Conservation (phyloP, 176 grass and related monocot genomes). For the Themeda triandra region DNA sequence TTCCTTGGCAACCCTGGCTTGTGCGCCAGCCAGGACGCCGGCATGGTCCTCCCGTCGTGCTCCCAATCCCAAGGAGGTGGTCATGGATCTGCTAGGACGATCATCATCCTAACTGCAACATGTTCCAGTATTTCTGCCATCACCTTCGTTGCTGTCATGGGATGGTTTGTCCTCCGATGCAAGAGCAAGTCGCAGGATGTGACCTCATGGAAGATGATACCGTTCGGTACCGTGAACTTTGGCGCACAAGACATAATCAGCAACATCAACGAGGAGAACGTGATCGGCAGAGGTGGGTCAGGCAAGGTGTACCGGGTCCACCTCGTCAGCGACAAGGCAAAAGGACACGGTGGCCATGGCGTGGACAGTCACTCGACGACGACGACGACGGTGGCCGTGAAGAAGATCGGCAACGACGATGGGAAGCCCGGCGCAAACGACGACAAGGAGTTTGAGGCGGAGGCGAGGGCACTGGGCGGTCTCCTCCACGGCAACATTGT, state of each 20-base stretch:
- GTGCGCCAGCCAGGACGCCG: no score
- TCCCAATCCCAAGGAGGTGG: no score
- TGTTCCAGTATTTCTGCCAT: no score
- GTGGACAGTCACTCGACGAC: no score
- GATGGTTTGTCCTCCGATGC: no score
- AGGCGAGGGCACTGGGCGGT: constrained; percentile 55
- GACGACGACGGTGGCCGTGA: constrained; percentile 42
- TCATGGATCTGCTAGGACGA: no score
- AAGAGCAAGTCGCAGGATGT: no score
- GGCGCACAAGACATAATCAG: constrained; percentile 20
- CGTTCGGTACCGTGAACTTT: constrained; percentile 49
- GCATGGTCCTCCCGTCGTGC: no score
- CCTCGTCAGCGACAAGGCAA: not conserved
- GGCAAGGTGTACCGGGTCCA: constrained; percentile 54
- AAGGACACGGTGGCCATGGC: no score
- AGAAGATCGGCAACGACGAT: constrained; percentile 51
- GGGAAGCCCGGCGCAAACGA: constrained; percentile 17
- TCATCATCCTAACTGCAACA: no score
- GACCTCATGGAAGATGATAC: constrained; percentile 55
- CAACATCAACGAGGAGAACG: constrained; percentile 46
- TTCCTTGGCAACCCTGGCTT: no score
- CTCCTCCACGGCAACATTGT: constrained; percentile 61
- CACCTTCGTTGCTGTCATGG: no score
- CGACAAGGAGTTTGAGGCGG: constrained; percentile 58
- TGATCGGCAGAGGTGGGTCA: constrained; percentile 59